Evolutionary conservation across 2,329 filamentous ascomycete genomes (phyloP).

Genomic region (Juglanconis oblonga): DNA sequence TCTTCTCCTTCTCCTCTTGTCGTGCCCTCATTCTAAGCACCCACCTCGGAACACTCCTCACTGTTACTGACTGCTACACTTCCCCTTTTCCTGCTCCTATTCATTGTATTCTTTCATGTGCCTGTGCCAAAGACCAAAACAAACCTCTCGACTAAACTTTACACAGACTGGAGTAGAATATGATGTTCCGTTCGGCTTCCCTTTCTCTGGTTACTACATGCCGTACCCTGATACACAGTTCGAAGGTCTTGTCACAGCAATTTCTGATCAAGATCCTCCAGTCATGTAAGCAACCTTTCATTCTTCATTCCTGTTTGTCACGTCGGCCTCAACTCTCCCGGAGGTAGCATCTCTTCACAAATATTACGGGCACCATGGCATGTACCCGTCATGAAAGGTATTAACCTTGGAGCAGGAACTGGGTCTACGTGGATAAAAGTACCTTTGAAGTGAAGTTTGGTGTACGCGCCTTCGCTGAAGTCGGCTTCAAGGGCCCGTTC

Average conservation of each 20-base stretch:
- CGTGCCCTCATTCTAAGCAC: too few species aligned
- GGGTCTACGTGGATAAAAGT: conserved; percentile 45
- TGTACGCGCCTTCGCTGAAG: conserved; percentile 38
- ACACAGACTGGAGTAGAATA: conserved; percentile 28
- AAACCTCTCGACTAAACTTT: not conserved
- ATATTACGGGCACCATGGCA: not conserved
- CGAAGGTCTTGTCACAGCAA: conserved; percentile 46
- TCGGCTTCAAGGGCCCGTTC: conserved; percentile 44
- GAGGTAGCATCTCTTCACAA: not conserved
- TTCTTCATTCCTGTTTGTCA: not conserved
- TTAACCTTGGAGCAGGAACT: conserved; percentile 30
- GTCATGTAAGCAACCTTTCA: conserved; percentile 29
- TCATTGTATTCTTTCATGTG: too few species aligned
- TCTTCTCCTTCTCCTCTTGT: too few species aligned
- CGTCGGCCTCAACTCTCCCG: not conserved
- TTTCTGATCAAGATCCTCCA: conserved; percentile 43
- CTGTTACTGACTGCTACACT: too few species aligned
- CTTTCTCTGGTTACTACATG: conserved; percentile 55
- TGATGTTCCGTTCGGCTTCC: conserved; percentile 39
- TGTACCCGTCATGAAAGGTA: too few species aligned
- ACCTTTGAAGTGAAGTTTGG: conserved; percentile 47
- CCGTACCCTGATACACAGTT: conserved; percentile 52
- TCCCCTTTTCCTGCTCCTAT: too few species aligned
- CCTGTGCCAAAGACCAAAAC: too few species aligned
- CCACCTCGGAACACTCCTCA: too few species aligned